Evolutionary conservation across 139 green algal genomes (phyloP), one percentile per base, ranked within the genome.

Genomic region (Spirogloea muscicola): DNA sequence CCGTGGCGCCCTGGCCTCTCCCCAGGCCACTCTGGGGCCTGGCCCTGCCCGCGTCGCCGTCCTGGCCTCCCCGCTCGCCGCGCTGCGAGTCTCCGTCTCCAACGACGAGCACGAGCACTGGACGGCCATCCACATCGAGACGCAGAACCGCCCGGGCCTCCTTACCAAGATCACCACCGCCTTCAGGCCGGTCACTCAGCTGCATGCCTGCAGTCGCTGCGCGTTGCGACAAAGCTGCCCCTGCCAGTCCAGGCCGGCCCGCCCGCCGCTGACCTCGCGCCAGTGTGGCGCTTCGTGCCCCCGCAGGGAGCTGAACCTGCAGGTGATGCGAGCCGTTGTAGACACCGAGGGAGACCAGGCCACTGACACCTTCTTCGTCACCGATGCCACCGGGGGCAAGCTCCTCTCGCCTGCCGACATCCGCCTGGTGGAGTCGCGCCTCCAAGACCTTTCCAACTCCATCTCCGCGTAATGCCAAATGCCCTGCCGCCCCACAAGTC

Each of bases 281-380:
- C 2, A 41, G 41, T 46, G 25, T 65, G 29, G 41, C 6, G 25
- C 16, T n/a, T 21, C 33, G 25, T 27, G 31, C 7, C 33, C 40
- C n/a, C n/a, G 3, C 67, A 76, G 67, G 55, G 91, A 94, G 63
- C 72, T 97, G 31, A 87, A 80, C 29, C 66, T 98, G 31, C 91
- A 96, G 52, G 83, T 91, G 42, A 31, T 76, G 42, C 86, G 83
- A 64, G 82, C 82, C n/a, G 48, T 76, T 29, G 75, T 86, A 46
- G 76, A 84, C 69, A 85, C 43, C 27, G 58, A 33, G 60, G 67
- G 49, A 25, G 43, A 80, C 29, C 64, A 65, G 41, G 76, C 90
- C 36, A 34, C 79, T 4, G 89, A 96, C 82, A 87, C 49, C 4
- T 98, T 98, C 73, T 96, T 86, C 68, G 87, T 98, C 18, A 49